phyloP scores from a whole-genome alignment of 176 grass and related monocot genomes.

The Raddia distichophylla region DNA sequence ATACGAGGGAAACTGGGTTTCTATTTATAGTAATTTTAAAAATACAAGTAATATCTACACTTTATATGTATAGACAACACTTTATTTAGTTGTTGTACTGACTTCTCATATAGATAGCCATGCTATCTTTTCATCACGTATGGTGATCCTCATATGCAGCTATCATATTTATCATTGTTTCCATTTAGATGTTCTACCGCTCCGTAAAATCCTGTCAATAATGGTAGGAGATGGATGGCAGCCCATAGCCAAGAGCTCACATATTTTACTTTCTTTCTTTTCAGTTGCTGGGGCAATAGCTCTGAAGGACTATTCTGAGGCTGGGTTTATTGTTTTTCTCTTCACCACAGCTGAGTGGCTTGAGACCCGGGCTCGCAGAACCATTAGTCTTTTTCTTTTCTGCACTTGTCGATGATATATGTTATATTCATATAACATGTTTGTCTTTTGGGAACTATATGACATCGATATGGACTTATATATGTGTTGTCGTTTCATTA shows the following conservation, averaged over 20 bases:
- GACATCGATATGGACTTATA: no score
- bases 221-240: slow-evolving; percentile 25
- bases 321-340: slow-evolving; percentile 88
- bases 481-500: no score
- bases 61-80: background rate
- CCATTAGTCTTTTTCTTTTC: no score
- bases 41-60: background rate
- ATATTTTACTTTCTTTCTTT: slow-evolving; percentile 31
- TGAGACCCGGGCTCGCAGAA: slow-evolving; percentile 83
- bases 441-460: no score
- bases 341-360: slow-evolving; percentile 95
- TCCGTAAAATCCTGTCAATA: slow-evolving; percentile 5
- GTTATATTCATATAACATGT: no score
- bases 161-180: background rate
- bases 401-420: no score
- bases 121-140: slow-evolving; percentile 14
- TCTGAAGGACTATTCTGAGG: slow-evolving; percentile 82
- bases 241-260: slow-evolving; percentile 18
- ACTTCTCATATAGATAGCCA: slow-evolving; percentile 9
- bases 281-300: slow-evolving; percentile 92
- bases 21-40: background rate
- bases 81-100: slow-evolving; percentile 5
- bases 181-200: background rate
- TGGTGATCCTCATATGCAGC: background rate
- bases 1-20: background rate